These are phyloP conservation scores for Dichotomopilus funicola DNA, from an alignment of 2,329 filamentous ascomycete species.

Conservation along the genomic window DNA sequence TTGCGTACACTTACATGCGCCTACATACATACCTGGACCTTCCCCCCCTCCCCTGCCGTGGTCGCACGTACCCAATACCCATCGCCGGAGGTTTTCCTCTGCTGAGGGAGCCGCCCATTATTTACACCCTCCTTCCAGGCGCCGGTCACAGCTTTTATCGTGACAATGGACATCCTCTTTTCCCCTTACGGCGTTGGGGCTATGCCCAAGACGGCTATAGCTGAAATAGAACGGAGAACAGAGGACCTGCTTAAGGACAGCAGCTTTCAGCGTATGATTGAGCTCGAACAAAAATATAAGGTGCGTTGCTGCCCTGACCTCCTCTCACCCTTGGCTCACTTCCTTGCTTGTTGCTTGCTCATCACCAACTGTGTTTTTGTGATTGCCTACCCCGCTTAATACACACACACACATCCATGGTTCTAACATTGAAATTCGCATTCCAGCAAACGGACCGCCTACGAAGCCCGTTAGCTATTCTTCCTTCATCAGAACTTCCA, in stretches of 20 bases:
- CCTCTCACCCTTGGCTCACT: slow-evolving; percentile 1
- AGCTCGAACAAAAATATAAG: slow-evolving; percentile 52
- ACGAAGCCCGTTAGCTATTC: slow-evolving; percentile 17
- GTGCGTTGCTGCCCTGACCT: slow-evolving; percentile 33
- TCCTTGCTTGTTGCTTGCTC: slow-evolving; percentile 14
- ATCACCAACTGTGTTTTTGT: neutral
- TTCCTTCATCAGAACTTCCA: slow-evolving; percentile 11
- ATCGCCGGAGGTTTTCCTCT: slow-evolving; percentile 7
- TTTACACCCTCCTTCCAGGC: slow-evolving; percentile 5
- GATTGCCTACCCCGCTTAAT: neutral
- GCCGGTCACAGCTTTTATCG: neutral
- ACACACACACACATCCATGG: slow-evolving; percentile 1
- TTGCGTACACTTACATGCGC: neutral
- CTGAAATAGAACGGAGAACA: slow-evolving; percentile 19
- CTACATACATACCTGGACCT: slow-evolving; percentile 8
- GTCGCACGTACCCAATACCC: neutral
- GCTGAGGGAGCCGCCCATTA: slow-evolving; percentile 7
- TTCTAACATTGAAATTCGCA: slow-evolving; percentile 18
- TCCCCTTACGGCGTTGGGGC: slow-evolving; percentile 15
- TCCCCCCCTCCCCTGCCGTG: too few species aligned
- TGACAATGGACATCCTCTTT: slow-evolving; percentile 20
- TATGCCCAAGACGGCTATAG: slow-evolving; percentile 20
- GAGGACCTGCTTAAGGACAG: slow-evolving; percentile 32
- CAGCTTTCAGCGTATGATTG: slow-evolving; percentile 53
- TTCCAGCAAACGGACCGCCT: slow-evolving; percentile 27